Percentiles rank a stretch among this genome's conserved stretches.
These are phyloP conservation scores for Tirmania nivea DNA, from an alignment of 495 filamentous ascomycete genomes.

Conservation along the genomic window DNA sequence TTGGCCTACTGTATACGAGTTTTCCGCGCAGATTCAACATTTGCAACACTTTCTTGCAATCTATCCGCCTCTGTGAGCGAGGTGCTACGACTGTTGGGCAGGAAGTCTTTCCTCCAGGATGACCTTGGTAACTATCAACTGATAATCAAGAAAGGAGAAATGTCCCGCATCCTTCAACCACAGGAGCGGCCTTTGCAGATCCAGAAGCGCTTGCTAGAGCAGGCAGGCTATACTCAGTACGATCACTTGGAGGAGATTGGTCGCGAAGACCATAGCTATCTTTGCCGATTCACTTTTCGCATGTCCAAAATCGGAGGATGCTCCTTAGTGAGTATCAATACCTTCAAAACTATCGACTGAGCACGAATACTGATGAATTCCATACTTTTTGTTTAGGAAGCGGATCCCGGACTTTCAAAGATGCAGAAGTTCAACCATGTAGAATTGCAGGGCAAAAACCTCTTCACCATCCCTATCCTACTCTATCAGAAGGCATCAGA, in stretches of 20 bases:
- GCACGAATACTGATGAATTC: constrained; percentile 1
- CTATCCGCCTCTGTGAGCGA: constrained; percentile 68
- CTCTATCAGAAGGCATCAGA: constrained; percentile 80
- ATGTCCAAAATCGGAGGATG: constrained; percentile 73
- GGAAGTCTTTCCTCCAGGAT: constrained; percentile 79
- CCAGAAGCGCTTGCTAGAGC: constrained; percentile 78
- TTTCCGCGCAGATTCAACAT: constrained; percentile 80
- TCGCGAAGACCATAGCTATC: constrained; percentile 92
- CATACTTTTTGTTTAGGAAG: constrained; percentile 25
- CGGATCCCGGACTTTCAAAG: constrained; percentile 59
- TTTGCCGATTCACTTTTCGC: constrained; percentile 86
- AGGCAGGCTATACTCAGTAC: constrained; percentile 71
- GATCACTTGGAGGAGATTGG: constrained; percentile 87
- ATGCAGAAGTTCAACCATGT: constrained; percentile 81
- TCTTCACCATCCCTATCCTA: constrained; percentile 83
- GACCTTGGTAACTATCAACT: constrained; percentile 85
- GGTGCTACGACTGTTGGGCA: constrained; percentile 59
- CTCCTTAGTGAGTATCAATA: constrained; percentile 13
- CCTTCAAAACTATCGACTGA: neutral
- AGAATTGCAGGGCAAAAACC: constrained; percentile 72
- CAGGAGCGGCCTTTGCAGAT: constrained; percentile 72
- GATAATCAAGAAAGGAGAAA: constrained; percentile 75
- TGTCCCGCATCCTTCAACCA: constrained; percentile 57
- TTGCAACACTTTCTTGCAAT: constrained; percentile 64
- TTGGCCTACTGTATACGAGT: constrained; percentile 73